Conservation (phyloP, 179 eudicot genomes). For the Dionaea muscipula region DNA sequence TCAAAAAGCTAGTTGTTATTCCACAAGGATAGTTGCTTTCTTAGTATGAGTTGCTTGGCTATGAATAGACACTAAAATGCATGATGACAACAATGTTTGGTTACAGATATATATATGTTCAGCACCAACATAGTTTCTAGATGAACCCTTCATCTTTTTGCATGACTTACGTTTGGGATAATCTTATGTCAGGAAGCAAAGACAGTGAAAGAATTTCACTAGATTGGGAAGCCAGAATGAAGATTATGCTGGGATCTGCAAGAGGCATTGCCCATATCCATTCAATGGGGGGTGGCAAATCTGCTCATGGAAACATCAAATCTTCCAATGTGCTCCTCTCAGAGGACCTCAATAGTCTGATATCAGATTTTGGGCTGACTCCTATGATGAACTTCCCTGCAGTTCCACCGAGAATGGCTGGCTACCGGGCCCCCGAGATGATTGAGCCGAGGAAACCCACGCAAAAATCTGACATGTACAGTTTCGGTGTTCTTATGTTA, state of each 20-base stretch:
- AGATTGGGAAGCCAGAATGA: conserved; percentile 10
- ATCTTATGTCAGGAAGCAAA: conserved; percentile 4
- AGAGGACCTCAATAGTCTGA: conserved; percentile 3
- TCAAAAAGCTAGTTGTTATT: no score
- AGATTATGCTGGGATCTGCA: conserved; percentile 6
- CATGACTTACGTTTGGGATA: no score
- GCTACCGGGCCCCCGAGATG: conserved; percentile 14
- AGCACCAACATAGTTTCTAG: no score
- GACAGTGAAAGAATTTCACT: conserved; percentile 3
- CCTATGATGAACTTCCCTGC: conserved; percentile 2
- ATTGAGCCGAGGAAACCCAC: conserved; percentile 6
- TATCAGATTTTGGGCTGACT: conserved; percentile 5
- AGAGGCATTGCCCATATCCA: conserved; percentile 10
- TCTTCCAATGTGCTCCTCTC: conserved; percentile 10
- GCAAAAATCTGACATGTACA: conserved; percentile 7
- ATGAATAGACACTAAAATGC: no score
- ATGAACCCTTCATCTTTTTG: no score
- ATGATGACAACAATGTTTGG: no score
- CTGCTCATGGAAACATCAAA: conserved; percentile 11
- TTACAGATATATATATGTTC: no score
- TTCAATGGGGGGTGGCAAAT: not conserved
- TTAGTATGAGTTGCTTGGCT: no score
- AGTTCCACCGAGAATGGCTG: not conserved
- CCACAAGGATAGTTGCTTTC: no score
- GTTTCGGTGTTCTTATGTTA: conserved; percentile 12